These are phyloP conservation scores for Candida glucosophila DNA, from an alignment of 1,139 yeast genomes.

Conservation along the genomic window DNA sequence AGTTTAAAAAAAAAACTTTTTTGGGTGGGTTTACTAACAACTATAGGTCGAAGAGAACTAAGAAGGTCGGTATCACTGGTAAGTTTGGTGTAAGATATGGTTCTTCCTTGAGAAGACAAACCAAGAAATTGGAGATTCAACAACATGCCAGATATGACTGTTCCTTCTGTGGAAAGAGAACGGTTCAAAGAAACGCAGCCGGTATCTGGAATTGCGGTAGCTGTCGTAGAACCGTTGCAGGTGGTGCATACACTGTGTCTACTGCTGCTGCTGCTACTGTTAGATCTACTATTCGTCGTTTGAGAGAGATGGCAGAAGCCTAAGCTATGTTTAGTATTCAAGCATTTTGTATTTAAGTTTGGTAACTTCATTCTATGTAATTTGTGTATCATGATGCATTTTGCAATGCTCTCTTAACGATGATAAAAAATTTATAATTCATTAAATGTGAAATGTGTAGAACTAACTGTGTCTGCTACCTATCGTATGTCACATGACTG, in stretches of 20 bases:
- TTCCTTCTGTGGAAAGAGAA: conserved; percentile 99
- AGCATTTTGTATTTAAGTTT: no score
- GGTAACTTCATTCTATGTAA: no score
- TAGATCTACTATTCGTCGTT: conserved; percentile 99
- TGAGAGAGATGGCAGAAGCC: conserved; percentile 99
- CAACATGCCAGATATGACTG: conserved; percentile 99
- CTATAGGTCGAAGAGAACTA: conserved; percentile 96
- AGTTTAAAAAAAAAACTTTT: no score
- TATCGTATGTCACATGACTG: no score
- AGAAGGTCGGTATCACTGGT: conserved; percentile 99
- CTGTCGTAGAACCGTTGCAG: conserved; percentile 96
- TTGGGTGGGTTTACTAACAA: conserved; percentile 30
- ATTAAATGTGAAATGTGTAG: no score
- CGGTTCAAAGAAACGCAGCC: conserved; percentile 95
- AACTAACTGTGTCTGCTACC: no score
- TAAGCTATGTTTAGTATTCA: conserved; percentile 35
- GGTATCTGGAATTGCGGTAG: conserved; percentile 99
- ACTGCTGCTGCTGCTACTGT: conserved; percentile 99
- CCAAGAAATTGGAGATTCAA: conserved; percentile 98
- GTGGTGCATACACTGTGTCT: conserved; percentile 99
- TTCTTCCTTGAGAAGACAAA: conserved; percentile 99
- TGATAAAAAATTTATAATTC: no score
- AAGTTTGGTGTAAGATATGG: conserved; percentile 99
- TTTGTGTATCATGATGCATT: no score
- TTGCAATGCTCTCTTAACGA: no score